Evolutionary conservation across 306 rosid species (phyloP).

Genomic region (Vigna unguiculata): DNA sequence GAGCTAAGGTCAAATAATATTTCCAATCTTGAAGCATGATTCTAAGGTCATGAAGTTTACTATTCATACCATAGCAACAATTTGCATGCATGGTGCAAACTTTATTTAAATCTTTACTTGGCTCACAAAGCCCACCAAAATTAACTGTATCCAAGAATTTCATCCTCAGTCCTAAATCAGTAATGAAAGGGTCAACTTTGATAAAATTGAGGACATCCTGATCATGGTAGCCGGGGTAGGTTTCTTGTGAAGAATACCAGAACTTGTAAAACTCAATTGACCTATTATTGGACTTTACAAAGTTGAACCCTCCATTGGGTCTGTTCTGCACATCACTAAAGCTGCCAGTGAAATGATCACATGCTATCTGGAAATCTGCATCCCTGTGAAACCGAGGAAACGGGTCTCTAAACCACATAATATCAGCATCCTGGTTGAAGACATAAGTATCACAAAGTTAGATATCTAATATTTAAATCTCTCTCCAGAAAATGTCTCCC

Average conservation of each 20-base stretch:
- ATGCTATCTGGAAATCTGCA: conserved; percentile 94
- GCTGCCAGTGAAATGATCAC: conserved; percentile 82
- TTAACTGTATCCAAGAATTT: conserved; percentile 89
- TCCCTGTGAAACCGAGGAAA: conserved; percentile 76
- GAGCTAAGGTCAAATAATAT: conserved; percentile 70
- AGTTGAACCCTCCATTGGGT: conserved; percentile 94
- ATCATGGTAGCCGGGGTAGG: conserved; percentile 87
- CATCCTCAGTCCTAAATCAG: conserved; percentile 66
- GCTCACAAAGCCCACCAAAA: conserved; percentile 96
- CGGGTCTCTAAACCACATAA: conserved; percentile 98
- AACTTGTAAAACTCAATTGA: conserved; percentile 83
- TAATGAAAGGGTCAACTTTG: conserved; percentile 70
- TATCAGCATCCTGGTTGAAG: conserved; percentile 87
- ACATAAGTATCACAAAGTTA: conserved; percentile 29
- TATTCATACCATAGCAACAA: conserved; percentile 83
- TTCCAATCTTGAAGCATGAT: conserved; percentile 91
- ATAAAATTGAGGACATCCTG: conserved; percentile 94
- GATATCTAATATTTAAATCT: conserved; percentile 12
- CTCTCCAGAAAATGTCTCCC: background rate
- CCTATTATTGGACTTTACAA: conserved; percentile 82
- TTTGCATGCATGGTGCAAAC: conserved; percentile 99
- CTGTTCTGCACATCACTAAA: conserved; percentile 66
- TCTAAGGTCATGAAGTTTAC: conserved; percentile 85
- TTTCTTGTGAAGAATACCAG: conserved; percentile 76
- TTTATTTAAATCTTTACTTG: conserved; percentile 86